These are phyloP conservation scores for Cryphonectria nitschkei DNA, from an alignment of 2,329 filamentous ascomycete genomes.

Conservation along the genomic window DNA sequence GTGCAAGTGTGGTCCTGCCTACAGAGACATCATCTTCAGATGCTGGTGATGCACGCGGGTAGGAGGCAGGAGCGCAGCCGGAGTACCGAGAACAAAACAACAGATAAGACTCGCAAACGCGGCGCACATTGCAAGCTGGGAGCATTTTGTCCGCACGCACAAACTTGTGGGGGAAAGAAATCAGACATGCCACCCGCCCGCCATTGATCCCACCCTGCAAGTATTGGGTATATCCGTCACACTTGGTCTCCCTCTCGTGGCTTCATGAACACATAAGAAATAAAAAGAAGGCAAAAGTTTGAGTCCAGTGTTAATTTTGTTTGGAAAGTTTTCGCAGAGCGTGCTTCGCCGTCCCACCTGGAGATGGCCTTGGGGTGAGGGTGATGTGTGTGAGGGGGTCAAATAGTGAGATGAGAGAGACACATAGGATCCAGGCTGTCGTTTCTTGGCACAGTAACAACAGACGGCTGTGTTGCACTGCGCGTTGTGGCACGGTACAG, in stretches of 20 bases:
- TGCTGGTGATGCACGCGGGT: neutral
- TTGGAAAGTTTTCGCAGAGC: neutral
- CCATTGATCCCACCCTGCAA: slow-evolving; percentile 8
- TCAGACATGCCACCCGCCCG: neutral
- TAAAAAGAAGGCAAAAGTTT: neutral
- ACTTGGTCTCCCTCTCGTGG: slow-evolving; percentile 18
- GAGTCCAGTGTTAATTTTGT: neutral
- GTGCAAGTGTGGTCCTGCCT: neutral
- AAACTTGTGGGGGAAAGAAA: neutral
- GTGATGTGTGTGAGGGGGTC: neutral
- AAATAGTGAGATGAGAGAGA: neutral
- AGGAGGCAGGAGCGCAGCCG: neutral
- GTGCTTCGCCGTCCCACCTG: neutral
- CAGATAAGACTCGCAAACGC: neutral
- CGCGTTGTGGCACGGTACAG: neutral
- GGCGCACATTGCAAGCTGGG: neutral
- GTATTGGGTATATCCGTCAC: slow-evolving; percentile 30
- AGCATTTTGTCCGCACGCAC: neutral
- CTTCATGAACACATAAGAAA: slow-evolving; percentile 15
- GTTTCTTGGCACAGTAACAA: neutral
- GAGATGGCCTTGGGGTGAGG: neutral
- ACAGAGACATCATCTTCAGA: neutral
- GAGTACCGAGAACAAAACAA: neutral
- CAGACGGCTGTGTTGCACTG: neutral
- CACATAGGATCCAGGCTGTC: neutral